Percentiles rank a stretch among this genome's conserved stretches.
Conservation (phyloP, 2,329 filamentous ascomycete species). For the Ophiostoma ulmi region DNA sequence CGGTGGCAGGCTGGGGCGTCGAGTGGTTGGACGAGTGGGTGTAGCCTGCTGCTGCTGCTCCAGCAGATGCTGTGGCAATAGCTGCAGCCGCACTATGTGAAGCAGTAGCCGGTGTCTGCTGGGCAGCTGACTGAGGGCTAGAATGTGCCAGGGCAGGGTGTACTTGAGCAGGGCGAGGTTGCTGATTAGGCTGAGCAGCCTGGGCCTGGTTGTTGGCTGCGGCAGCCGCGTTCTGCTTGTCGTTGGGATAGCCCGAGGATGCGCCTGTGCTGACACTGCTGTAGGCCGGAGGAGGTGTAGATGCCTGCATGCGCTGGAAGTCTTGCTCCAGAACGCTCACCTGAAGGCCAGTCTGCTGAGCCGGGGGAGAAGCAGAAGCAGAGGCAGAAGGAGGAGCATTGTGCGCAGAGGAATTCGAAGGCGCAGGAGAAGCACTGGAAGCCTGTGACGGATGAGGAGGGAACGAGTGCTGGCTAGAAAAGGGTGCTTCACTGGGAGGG, state of each 20-base stretch:
- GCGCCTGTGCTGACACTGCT: slow-evolving; percentile 62
- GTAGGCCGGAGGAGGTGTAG: slow-evolving; percentile 92
- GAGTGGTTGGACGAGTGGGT: slow-evolving; percentile 1
- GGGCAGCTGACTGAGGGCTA: not conserved
- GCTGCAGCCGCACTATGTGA: slow-evolving; percentile 19
- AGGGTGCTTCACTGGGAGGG: slow-evolving; percentile 40
- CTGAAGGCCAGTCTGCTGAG: slow-evolving; percentile 44
- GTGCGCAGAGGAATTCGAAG: slow-evolving; percentile 4
- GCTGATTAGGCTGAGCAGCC: not conserved
- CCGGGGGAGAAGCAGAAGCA: slow-evolving; percentile 31
- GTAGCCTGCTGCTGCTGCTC: slow-evolving; percentile 18
- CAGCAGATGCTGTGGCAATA: slow-evolving; percentile 27
- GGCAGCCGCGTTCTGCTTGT: slow-evolving; percentile 54
- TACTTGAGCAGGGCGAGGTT: slow-evolving; percentile 18
- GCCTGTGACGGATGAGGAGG: not conserved
- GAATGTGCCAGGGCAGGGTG: slow-evolving; percentile 5
- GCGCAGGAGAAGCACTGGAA: not conserved
- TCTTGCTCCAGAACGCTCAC: slow-evolving; percentile 78
- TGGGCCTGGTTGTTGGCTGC: slow-evolving; percentile 11
- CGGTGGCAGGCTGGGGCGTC: not conserved
- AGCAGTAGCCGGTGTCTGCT: not conserved
- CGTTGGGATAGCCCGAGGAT: slow-evolving; percentile 68
- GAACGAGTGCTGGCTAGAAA: slow-evolving; percentile 22
- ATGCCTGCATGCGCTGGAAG: slow-evolving; percentile 73
- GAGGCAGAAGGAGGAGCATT: slow-evolving; percentile 37